Percentiles rank a stretch among this genome's conserved stretches.
Evolutionary conservation across 164 flowering plant species (phyloP).

Genomic region (Macadamia tetraphylla): DNA sequence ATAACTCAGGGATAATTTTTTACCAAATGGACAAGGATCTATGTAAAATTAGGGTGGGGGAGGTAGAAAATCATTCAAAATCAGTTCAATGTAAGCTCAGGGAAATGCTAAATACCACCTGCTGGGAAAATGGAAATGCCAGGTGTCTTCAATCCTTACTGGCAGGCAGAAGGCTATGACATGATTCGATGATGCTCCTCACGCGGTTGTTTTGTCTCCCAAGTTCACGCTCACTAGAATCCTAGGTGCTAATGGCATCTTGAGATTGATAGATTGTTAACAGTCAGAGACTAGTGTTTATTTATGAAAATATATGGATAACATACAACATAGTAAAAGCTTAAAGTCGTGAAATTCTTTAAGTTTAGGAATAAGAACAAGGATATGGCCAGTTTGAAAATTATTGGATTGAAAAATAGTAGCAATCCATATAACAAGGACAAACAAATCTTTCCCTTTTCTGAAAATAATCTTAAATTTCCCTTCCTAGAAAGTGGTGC

Average conservation of each 20-base stretch:
- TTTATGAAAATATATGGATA: not conserved
- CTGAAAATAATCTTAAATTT: too few species aligned
- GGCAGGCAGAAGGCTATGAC: not conserved
- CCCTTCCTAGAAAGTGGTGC: too few species aligned
- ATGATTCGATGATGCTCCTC: not conserved
- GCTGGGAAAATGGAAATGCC: not conserved
- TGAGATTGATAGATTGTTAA: not conserved
- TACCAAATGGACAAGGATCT: slow-evolving; percentile 70
- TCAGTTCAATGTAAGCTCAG: too few species aligned
- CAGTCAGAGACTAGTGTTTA: not conserved
- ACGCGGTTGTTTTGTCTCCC: not conserved
- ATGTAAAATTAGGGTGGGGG: too few species aligned
- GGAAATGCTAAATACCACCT: not conserved
- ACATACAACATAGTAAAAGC: not conserved
- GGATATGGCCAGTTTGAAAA: not conserved
- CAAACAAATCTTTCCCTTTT: not conserved
- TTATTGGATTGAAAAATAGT: not conserved
- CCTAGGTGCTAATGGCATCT: not conserved
- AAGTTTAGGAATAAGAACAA: not conserved
- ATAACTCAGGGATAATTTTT: slow-evolving; percentile 57
- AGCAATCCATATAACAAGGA: not conserved
- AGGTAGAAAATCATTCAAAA: too few species aligned
- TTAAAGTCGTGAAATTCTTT: too few species aligned
- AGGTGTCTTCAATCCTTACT: not conserved
- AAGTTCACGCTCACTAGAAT: not conserved